phyloP scores from a whole-genome alignment of 2,329 filamentous ascomycete genomes.

The Sclerotinia minor region DNA sequence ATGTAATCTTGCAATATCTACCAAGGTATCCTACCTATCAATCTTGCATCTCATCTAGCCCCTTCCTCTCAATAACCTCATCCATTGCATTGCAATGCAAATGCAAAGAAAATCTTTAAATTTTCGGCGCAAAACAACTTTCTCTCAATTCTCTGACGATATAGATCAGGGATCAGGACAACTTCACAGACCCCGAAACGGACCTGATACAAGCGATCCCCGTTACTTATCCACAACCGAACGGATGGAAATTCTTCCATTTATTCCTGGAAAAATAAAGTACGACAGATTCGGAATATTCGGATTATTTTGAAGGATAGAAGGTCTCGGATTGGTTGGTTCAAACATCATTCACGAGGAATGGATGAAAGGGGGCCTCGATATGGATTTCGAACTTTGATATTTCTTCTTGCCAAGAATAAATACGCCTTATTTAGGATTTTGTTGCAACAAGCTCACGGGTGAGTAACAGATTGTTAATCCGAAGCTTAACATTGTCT shows the following conservation, averaged over 20 bases:
- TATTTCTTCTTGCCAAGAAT: not conserved
- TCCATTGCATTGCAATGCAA: too few relatives aligned
- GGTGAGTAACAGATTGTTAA: not conserved
- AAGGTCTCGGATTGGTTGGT: not conserved
- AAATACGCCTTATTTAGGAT: not conserved
- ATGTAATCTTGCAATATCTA: too few relatives aligned
- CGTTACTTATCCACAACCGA: not conserved
- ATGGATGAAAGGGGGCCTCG: not conserved
- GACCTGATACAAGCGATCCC: not conserved
- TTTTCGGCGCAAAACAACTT: too few relatives aligned
- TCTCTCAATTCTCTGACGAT: too few relatives aligned
- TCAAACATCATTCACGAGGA: not conserved
- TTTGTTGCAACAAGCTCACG: not conserved
- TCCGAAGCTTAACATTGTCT: constrained; percentile 1
- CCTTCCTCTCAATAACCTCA: too few relatives aligned
- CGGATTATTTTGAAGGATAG: not conserved
- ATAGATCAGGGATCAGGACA: not conserved
- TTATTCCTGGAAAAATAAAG: too few relatives aligned
- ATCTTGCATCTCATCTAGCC: too few relatives aligned
- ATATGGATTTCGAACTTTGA: not conserved
- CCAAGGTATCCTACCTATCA: too few relatives aligned
- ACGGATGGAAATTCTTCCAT: not conserved
- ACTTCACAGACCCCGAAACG: not conserved
- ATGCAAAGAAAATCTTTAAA: too few relatives aligned
- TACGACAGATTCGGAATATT: not conserved